A percentile compares a stretch with the other conserved stretches of the same genome.
These are phyloP conservation scores for Aegilops umbellulata DNA, from an alignment of 176 grass and related monocot species.

Conservation along the genomic window DNA sequence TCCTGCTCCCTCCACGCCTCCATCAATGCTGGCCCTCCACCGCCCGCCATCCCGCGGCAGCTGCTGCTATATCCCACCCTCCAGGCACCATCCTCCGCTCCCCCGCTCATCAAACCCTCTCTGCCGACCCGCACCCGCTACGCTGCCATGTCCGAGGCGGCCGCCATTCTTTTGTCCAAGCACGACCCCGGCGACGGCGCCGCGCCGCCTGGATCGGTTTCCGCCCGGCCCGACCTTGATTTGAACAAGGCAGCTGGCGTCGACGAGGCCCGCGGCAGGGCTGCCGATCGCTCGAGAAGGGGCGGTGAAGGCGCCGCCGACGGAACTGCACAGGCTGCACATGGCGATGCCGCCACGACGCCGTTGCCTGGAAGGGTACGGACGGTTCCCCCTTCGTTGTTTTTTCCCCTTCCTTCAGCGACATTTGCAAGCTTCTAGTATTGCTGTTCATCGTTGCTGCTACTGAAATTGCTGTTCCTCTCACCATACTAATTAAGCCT, in stretches of 20 bases:
- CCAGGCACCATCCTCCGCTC: background rate
- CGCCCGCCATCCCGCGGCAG: background rate
- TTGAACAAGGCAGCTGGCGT: background rate
- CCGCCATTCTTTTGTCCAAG: background rate
- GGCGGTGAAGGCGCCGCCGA: slow-evolving; percentile 32
- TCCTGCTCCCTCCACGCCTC: background rate
- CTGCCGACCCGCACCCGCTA: background rate
- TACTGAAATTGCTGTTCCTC: no score
- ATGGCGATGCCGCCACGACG: background rate
- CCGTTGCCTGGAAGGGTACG: background rate
- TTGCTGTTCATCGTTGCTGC: no score
- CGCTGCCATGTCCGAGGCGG: background rate
- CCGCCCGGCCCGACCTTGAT: background rate
- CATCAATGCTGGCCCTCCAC: background rate
- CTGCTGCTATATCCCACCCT: background rate
- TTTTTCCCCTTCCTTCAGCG: background rate
- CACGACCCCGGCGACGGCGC: background rate
- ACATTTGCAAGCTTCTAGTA: background rate
- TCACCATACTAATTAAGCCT: no score
- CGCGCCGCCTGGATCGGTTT: background rate
- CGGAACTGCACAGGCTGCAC: background rate
- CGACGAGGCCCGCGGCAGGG: background rate
- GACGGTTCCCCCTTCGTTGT: background rate
- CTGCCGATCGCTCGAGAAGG: slow-evolving; percentile 10
- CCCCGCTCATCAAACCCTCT: background rate